Evolutionary conservation across 148 eudicot genomes (phyloP).

Genomic region (Camellia lanceoleosa): DNA sequence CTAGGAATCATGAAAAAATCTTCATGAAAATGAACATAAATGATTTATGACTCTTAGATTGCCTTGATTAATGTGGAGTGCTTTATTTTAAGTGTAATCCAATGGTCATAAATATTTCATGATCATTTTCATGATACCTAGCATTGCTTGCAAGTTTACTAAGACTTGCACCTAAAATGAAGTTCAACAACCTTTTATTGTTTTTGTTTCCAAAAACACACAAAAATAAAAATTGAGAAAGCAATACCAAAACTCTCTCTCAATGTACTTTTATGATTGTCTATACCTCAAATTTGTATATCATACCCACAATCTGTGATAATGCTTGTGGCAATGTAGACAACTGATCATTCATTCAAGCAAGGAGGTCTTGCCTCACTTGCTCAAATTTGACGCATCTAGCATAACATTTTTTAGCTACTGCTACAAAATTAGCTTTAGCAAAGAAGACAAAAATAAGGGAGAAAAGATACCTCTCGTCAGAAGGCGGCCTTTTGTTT

Average conservation of each 20-base stretch:
- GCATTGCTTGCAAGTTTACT: neutral
- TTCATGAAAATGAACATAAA: no score
- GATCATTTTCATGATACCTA: no score
- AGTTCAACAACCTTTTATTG: neutral
- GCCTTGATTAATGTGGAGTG: no score
- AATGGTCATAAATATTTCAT: no score
- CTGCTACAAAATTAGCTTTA: neutral
- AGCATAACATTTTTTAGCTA: neutral
- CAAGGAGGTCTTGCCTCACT: neutral
- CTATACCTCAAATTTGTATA: neutral
- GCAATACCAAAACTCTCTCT: neutral
- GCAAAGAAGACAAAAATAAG: conserved; percentile 5
- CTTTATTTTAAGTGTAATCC: no score
- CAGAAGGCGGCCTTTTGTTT: conserved; percentile 63
- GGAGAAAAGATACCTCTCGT: conserved; percentile 55
- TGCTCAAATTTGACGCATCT: neutral
- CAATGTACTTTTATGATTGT: neutral
- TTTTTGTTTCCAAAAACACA: no score
- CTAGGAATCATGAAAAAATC: no score
- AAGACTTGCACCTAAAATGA: neutral
- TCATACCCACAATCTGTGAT: neutral
- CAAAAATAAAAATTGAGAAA: no score
- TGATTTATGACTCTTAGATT: no score
- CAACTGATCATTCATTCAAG: neutral
- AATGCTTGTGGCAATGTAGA: neutral